Evolutionary conservation across 1,139 yeast species (phyloP).

Genomic region (Arxiozyma bovina): DNA sequence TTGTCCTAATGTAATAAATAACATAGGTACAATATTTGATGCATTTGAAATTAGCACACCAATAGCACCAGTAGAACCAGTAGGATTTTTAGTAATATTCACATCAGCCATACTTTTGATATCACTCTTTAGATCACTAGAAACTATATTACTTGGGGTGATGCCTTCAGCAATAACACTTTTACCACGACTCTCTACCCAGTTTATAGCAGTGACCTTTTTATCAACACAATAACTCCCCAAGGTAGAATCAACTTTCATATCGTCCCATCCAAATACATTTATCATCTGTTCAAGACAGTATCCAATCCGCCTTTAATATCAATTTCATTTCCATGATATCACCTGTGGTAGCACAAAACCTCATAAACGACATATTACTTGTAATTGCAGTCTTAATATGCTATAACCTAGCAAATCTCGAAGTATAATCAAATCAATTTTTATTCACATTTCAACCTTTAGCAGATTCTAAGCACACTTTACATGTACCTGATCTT

Average conservation of each 20-base stretch:
- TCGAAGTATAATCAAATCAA: conserved; percentile 92
- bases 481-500: conserved; percentile 90
- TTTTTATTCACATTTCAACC: conserved; percentile 75
- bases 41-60: conserved; percentile 99
- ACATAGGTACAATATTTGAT: conserved; percentile 90
- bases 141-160: conserved; percentile 73
- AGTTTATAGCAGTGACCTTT: conserved; percentile 94
- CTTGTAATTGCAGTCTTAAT: conserved; percentile 96
- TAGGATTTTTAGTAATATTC: conserved; percentile 77
- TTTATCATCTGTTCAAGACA: conserved; percentile 78
- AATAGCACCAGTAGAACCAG: conserved; percentile 94
- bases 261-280: conserved; percentile 87
- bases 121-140: conserved; percentile 76
- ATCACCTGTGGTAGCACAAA: conserved; percentile 96
- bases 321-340: conserved; percentile 99
- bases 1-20: conserved; percentile 91
- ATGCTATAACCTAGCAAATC: conserved; percentile 91
- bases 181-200: conserved; percentile 99
- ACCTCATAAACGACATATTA: conserved; percentile 74
- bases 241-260: conserved; percentile 85
- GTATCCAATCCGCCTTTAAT: conserved; percentile 91
- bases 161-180: conserved; percentile 96
- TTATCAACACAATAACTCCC: conserved; percentile 98
- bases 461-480: conserved; percentile 93
- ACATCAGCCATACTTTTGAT: conserved; percentile 88